Evolutionary conservation across 2,329 filamentous ascomycete genomes (phyloP).

Genomic region (Fusarium sp.): DNA sequence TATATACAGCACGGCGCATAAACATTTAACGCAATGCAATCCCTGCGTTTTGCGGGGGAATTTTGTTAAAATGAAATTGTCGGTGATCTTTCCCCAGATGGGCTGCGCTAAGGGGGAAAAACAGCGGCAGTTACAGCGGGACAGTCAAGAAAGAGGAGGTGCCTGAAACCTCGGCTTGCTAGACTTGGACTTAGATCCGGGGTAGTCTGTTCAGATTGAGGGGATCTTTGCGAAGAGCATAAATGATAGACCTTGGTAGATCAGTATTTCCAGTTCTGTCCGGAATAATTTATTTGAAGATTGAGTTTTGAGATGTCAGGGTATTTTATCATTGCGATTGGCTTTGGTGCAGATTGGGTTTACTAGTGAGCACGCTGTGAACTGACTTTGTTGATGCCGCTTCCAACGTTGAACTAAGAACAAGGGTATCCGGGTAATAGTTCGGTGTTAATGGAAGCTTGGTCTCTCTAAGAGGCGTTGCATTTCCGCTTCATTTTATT

Average conservation of each 20-base stretch:
- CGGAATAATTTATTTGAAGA: neutral
- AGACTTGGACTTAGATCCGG: slow-evolving; percentile 17
- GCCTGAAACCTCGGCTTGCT: slow-evolving; percentile 28
- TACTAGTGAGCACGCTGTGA: neutral
- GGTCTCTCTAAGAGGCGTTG: neutral
- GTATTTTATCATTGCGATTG: neutral
- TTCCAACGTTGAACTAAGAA: neutral
- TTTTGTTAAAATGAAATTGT: neutral
- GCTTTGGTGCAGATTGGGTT: neutral
- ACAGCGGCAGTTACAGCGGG: slow-evolving; percentile 18
- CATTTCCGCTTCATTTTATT: neutral
- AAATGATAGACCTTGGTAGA: too few relatives aligned
- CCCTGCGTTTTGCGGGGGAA: neutral
- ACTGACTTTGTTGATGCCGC: neutral
- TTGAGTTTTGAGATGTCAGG: neutral
- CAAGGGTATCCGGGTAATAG: neutral
- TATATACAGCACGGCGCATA: slow-evolving; percentile 22
- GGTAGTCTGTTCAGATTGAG: neutral
- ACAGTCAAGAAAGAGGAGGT: neutral
- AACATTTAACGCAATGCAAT: slow-evolving; percentile 4
- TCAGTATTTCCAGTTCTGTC: neutral
- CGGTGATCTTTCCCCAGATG: slow-evolving; percentile 12
- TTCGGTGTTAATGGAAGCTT: neutral
- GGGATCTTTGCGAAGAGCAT: neutral
- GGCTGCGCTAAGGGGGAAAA: neutral